Conservation (phyloP, 345 rosid species). For the Eucalyptus erythrocorys region DNA sequence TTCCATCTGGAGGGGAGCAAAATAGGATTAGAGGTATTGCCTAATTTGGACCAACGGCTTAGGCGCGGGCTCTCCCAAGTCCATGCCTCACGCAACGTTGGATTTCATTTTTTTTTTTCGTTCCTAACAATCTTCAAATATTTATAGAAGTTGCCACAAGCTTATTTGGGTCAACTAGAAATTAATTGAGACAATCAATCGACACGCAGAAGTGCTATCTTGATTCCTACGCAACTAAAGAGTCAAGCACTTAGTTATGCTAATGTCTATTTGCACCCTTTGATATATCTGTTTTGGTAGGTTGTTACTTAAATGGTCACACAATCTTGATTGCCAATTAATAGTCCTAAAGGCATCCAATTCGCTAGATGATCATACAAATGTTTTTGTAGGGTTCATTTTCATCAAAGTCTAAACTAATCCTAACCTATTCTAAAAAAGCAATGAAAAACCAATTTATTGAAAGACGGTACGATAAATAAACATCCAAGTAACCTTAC, state of each 20-base stretch:
- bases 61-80: accelerated
- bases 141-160: accelerated
- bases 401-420: neutral
- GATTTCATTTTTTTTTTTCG: neutral
- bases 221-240: neutral
- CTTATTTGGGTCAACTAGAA: accelerated
- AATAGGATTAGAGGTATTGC: no score
- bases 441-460: neutral
- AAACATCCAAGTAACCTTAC: neutral
- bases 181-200: no score
- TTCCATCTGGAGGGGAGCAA: neutral
- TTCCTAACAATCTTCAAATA: no score
- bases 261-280: neutral
- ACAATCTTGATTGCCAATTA: neutral
- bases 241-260: accelerated
- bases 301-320: no score
- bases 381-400: neutral
- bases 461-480: accelerated
- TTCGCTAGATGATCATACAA: neutral
- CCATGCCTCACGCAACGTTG: accelerated
- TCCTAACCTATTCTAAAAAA: neutral
- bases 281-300: no score
- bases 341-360: neutral
- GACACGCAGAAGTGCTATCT: accelerated
- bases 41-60: neutral